Conservation (phyloP, 164 flowering plant species). For the Cinnamomum chago region DNA sequence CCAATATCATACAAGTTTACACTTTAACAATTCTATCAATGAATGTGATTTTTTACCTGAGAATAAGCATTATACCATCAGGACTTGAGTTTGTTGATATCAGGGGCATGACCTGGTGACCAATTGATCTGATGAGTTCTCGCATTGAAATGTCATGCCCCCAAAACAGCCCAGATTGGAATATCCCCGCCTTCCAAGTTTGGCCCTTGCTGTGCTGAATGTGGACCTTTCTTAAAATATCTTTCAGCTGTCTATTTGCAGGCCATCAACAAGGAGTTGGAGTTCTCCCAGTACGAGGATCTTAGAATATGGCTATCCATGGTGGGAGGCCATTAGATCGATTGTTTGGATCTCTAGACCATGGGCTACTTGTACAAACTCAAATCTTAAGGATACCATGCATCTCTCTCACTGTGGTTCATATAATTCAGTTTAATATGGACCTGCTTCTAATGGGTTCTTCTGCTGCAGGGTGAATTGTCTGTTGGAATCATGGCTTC, state of each 20-base stretch:
- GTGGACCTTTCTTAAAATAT: background rate
- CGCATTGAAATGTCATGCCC: background rate
- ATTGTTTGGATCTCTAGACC: background rate
- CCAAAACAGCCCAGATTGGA: background rate
- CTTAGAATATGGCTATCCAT: background rate
- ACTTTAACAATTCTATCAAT: too few species aligned
- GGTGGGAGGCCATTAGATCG: background rate
- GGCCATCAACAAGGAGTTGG: background rate
- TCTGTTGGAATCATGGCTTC: slow-evolving; percentile 86
- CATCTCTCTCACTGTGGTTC: background rate
- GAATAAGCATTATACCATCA: background rate
- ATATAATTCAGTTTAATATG: background rate
- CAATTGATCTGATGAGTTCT: background rate
- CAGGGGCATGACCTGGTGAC: background rate
- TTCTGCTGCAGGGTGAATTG: slow-evolving; percentile 74
- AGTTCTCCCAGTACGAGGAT: background rate
- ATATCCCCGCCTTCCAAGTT: background rate
- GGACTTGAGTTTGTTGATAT: background rate
- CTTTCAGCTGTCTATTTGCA: background rate
- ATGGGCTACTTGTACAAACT: background rate
- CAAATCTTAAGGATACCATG: background rate
- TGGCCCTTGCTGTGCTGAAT: background rate
- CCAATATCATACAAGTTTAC: too few species aligned
- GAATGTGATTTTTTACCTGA: background rate
- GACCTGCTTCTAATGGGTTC: background rate